Base-by-base conservation (phyloP, 176 grass and related monocot genomes). In the Musa troglodytarum region DNA sequence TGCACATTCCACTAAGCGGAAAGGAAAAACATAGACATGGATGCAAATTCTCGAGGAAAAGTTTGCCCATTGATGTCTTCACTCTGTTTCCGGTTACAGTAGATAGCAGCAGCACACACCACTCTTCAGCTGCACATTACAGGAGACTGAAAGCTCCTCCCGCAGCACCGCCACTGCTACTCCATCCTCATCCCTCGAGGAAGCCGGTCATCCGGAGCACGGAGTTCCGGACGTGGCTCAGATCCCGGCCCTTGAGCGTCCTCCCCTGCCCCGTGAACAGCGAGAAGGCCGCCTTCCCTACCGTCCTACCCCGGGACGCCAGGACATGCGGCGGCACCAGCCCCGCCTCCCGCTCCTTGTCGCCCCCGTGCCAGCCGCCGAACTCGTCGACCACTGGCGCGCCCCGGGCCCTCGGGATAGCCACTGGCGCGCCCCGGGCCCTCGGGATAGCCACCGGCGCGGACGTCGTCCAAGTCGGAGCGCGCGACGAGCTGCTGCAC, bases 181-280 rank as follows among this genome's bases (percentile, higher is more conserved):
- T 43, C 4, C 34, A 43, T 43, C 34, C 34, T 85, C 82, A 96
- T 74, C 84, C 86, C 85, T 96, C 89, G 56, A 88, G 86, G 82
- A 89, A 96, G 1, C 92, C 87, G 75, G 89, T 96, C 87, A 96
- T 89, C 3, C 84, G 83, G 66, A 89, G 79, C 70, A 96, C 89
- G 64, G 81, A 81, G 77, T 86, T 55, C 52, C 92, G 80, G 54
- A 88, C 78, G 64, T 86, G 75, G 69, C 82, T 82, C 63, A 89
- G 87, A 68, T 96, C 92, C n/a, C 85, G 78, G 49, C 83, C 83
- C 71, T 85, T 85, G 43, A 85, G 85, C 57, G 85, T 86, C 71
- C 85, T 68, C 19, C 87, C 89, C 17, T 86, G 82, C 10, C 89
- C 92, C 13, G 79, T 82, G 70, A 81, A 90, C 68, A 90, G 76